Evolutionary conservation across 202 grass and related monocot species (phyloP), one percentile per base, ranked within the genome.

Genomic region (Carex arenaria): DNA sequence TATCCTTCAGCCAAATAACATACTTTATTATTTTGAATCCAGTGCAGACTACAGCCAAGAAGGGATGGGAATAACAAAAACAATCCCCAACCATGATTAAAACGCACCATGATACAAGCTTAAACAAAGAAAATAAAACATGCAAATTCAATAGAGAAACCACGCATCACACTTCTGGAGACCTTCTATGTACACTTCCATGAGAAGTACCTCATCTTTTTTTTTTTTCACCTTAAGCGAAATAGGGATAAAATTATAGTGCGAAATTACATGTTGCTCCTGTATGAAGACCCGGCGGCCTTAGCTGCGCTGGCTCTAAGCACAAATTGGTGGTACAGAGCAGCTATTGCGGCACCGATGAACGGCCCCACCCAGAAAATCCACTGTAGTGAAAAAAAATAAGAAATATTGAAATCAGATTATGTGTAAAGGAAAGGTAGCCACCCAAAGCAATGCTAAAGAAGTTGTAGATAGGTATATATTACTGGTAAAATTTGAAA

Each of bases 301-400:
- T 94, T 94, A 49, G 85, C 7, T 65, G 87, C 80, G 26, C 89
- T 91, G 56, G 87, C 92, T 83, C 92, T 89, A 57, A 94, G 85
- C 17, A 94, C 87, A 56, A 73, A 91, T 83, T 94, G 89, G 89
- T 91, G 85, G 87, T 94, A 94, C 13, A 67, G 51, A 17, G 92
- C 92, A 78, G 92, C 92, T 54, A 94, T 90, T 87, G 89, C 92
- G 57, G 92, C 92, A 18, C 92, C 92, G 55, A 94, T 68, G 47
- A 94, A 64, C 1, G 92, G 92, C 3, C 92, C 92, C 26, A 91
- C 92, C 92, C 92, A 94, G 85, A 94, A 94, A 78, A 94, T 89
- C 92, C 92, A 94, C 92, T 94, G 85, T 85, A 49, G 47, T 28
- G 5, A 59, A 7, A 63, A 64, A 20, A 45, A 28, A 62, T 45